Percentiles rank a stretch among this genome's conserved stretches.
These are phyloP conservation scores for Mycogone perniciosa DNA, from an alignment of 2,329 filamentous ascomycete species.

Conservation along the genomic window DNA sequence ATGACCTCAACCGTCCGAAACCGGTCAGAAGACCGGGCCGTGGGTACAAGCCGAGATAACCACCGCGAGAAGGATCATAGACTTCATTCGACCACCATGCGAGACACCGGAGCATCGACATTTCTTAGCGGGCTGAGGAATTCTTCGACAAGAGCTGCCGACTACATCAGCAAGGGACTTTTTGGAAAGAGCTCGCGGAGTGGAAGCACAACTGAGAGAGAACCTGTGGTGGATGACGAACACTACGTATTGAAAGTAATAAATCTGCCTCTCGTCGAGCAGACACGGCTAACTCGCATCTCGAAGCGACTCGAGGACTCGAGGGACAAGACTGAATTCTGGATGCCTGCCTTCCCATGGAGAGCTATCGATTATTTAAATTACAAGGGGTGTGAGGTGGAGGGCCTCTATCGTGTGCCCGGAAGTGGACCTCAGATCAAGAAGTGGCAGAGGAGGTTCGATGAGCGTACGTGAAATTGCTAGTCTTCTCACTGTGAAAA, in stretches of 20 bases:
- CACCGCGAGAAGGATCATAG: constrained; percentile 40
- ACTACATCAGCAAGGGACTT: constrained; percentile 74
- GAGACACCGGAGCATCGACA: constrained; percentile 55
- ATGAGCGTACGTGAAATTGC: constrained; percentile 54
- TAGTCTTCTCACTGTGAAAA: not conserved
- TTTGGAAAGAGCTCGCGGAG: constrained; percentile 73
- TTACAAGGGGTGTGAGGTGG: constrained; percentile 88
- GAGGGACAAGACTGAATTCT: constrained; percentile 93
- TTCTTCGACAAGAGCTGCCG: constrained; percentile 67
- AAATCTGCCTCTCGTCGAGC: constrained; percentile 78
- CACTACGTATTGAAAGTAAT: constrained; percentile 81
- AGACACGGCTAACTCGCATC: constrained; percentile 85
- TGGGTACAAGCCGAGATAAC: constrained; percentile 34
- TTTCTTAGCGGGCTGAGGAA: constrained; percentile 70
- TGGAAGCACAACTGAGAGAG: constrained; percentile 62
- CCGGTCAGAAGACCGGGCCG: constrained; percentile 63
- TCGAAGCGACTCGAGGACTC: constrained; percentile 83
- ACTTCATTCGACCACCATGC: constrained; percentile 48
- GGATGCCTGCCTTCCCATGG: constrained; percentile 97
- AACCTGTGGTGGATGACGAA: constrained; percentile 65
- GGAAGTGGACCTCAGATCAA: constrained; percentile 87
- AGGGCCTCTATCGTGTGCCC: constrained; percentile 87
- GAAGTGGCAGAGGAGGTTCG: constrained; percentile 88
- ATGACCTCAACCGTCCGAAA: constrained; percentile 61
- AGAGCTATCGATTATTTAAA: constrained; percentile 94